phyloP scores from a whole-genome alignment of 176 grass and related monocot species.

The Stipa capillata region DNA sequence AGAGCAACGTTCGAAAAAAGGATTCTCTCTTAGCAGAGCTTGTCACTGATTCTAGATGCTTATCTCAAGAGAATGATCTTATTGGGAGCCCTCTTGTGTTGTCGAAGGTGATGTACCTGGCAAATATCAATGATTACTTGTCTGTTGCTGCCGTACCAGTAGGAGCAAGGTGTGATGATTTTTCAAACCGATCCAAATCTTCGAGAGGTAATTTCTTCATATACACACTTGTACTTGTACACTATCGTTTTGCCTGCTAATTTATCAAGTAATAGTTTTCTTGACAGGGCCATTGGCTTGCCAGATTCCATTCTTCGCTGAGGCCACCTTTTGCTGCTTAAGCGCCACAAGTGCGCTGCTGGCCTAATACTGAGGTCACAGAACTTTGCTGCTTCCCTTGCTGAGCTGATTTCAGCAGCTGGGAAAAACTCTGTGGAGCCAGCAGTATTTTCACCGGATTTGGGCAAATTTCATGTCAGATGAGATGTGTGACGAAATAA shows the following conservation, averaged over 20 bases:
- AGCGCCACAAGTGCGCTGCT: constrained; percentile 39
- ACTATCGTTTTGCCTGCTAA: constrained; percentile 33
- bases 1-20: constrained; percentile 50
- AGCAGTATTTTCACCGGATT: constrained; percentile 53
- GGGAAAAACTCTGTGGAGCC: constrained; percentile 17
- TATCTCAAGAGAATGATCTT: constrained; percentile 29
- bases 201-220: constrained; percentile 53
- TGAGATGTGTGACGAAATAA: constrained; percentile 46
- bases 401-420: constrained; percentile 40
- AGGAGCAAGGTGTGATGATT: constrained; percentile 69
- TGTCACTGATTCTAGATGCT: constrained; percentile 14
- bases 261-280: constrained; percentile 41
- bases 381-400: constrained; percentile 50
- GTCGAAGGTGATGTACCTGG: constrained; percentile 65
- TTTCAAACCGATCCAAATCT: constrained; percentile 27
- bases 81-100: constrained; percentile 52
- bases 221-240: neutral
- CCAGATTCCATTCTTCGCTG: constrained; percentile 31
- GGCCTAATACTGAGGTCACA: constrained; percentile 54
- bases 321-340: constrained; percentile 60
- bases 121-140: constrained; percentile 36
- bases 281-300: constrained; percentile 59
- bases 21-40: constrained; percentile 67
- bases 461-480: constrained; percentile 48
- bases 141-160: constrained; percentile 53